Percentiles rank a stretch among this genome's conserved stretches.
Conservation (phyloP, 1,284 basidiomycete species). For the Gomphus sp. region DNA sequence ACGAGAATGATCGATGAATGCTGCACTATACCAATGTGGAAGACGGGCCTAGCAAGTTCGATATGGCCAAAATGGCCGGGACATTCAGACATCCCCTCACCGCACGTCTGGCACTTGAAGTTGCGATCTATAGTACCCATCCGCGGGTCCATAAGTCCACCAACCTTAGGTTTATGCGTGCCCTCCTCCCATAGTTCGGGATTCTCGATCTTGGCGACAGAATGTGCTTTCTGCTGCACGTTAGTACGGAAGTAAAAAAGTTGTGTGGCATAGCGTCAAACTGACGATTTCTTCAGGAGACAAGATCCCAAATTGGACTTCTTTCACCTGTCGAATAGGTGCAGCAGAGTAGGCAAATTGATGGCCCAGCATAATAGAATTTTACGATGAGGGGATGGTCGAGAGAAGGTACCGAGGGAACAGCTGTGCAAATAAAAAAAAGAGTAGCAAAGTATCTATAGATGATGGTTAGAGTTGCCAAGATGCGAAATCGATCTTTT, state of each 20-base stretch:
- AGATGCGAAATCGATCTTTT: background rate
- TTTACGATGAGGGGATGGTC: background rate
- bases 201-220: conserved; percentile 96
- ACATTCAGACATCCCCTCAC: conserved; percentile 96
- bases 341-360: conserved; percentile 89
- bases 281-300: conserved; percentile 99
- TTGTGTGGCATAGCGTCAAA: conserved; percentile 19
- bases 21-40: conserved; percentile 76
- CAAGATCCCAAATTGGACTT: conserved; percentile 98
- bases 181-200: conserved; percentile 98
- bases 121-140: conserved; percentile 99
- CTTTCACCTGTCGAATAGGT: conserved; percentile 88
- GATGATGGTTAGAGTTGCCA: background rate
- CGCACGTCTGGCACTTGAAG: conserved; percentile 99
- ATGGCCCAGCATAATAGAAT: conserved; percentile 61
- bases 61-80: conserved; percentile 99
- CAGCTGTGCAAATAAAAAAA: background rate
- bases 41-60: conserved; percentile 93
- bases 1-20: background rate
- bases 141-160: conserved; percentile 94
- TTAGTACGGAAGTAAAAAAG: conserved; percentile 5
- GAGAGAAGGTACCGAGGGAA: background rate
- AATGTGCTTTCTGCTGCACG: conserved; percentile 81
- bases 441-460: conserved; percentile 1
- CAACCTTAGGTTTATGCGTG: conserved; percentile 79